Conservation (phyloP, 2,329 filamentous ascomycete species). For the Calonectria honghensis region DNA sequence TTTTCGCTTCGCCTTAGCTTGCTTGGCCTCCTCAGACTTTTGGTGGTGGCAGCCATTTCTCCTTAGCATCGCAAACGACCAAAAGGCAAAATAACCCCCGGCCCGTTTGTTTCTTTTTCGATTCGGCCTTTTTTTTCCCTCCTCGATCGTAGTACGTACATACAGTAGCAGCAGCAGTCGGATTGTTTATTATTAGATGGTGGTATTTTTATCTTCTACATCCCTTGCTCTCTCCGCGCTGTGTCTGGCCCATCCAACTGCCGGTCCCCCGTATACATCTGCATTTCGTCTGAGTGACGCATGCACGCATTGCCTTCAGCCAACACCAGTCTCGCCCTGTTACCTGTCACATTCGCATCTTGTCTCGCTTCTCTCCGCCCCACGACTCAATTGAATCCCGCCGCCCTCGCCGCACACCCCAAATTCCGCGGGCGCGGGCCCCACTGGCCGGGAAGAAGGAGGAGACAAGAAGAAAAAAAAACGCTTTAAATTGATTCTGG, state of each 20-base stretch:
- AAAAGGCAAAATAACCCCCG: neutral
- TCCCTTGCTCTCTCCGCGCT: neutral
- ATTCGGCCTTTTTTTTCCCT: neutral
- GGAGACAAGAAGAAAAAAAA: neutral
- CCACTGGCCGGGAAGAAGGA: neutral
- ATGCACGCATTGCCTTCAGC: neutral
- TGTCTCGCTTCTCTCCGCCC: constrained; percentile 23
- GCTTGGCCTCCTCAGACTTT: neutral
- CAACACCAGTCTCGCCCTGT: constrained; percentile 5
- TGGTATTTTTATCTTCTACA: neutral
- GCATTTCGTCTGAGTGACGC: neutral
- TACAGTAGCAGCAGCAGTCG: neutral
- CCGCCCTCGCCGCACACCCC: neutral
- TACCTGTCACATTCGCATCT: constrained; percentile 32
- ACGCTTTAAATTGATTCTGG: constrained; percentile 10
- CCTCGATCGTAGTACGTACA: neutral
- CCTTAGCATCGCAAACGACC: neutral
- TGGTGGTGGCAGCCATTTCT: neutral
- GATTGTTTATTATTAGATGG: neutral
- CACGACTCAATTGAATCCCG: constrained; percentile 5
- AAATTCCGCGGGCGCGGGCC: neutral
- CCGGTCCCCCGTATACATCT: neutral
- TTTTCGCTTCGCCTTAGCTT: neutral
- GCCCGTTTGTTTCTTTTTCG: neutral
- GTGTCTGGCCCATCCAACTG: neutral